Conservation (phyloP, 495 filamentous ascomycete species). For the Margaritispora aquatica region DNA sequence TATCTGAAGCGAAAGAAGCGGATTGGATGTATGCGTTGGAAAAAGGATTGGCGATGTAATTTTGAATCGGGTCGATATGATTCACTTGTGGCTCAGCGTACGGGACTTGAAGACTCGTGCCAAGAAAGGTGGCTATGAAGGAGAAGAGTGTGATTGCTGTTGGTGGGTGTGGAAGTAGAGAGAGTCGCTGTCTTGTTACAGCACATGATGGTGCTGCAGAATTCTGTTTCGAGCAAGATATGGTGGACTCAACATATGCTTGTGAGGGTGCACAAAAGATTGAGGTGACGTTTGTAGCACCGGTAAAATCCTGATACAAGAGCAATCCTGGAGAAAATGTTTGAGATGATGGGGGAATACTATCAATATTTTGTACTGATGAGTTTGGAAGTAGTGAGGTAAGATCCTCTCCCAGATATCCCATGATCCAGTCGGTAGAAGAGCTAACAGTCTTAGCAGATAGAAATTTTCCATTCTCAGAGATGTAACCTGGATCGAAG, state of each 20-base stretch:
- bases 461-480: constrained; percentile 11
- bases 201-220: constrained; percentile 3
- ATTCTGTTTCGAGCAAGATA: constrained; percentile 4
- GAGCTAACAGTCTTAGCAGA: constrained; percentile 4
- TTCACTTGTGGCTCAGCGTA: neutral
- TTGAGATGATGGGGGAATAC: neutral
- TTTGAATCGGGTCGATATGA: constrained; percentile 10
- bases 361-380: constrained; percentile 8
- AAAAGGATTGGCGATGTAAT: constrained; percentile 12
- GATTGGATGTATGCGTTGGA: constrained; percentile 15
- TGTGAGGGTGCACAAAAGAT: constrained; percentile 15
- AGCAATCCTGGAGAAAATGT: constrained; percentile 7
- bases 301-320: constrained; percentile 18
- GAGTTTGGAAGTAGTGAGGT: constrained; percentile 5
- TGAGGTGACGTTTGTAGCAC: constrained; percentile 13
- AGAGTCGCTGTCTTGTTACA: constrained; percentile 15
- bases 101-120: constrained; percentile 3
- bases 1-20: neutral
- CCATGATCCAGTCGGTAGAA: constrained; percentile 11
- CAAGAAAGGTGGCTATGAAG: neutral
- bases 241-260: constrained; percentile 12
- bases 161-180: constrained; percentile 4
- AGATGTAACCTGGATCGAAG: constrained; percentile 11
- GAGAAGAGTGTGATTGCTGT: constrained; percentile 5
- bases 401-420: constrained; percentile 12